These are phyloP conservation scores for Nepenthes alata DNA, from an alignment of 179 eudicot species.

Conservation along the genomic window DNA sequence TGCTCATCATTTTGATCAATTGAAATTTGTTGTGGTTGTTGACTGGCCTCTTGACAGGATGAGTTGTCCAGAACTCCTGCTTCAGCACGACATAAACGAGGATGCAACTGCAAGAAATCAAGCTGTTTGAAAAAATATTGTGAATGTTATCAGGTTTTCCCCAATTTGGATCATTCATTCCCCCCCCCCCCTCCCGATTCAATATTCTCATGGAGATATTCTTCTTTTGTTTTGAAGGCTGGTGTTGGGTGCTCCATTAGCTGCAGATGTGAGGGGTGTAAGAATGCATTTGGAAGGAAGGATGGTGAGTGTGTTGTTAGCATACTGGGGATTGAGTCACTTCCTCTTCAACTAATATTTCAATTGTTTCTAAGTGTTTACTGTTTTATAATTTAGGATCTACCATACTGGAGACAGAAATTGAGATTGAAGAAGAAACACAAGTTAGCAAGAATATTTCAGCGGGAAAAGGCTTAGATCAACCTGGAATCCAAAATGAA, in stretches of 20 bases:
- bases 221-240: constrained; percentile 33
- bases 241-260: constrained; percentile 94
- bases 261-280: constrained; percentile 97
- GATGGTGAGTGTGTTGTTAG: constrained; percentile 55
- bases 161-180: constrained; percentile 6
- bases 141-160: constrained; percentile 89
- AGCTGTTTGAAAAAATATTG: constrained; percentile 89
- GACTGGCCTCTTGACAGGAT: constrained; percentile 31
- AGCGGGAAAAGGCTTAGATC: constrained; percentile 21
- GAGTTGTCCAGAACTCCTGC: constrained; percentile 80
- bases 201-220: constrained; percentile 7
- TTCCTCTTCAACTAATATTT: background rate
- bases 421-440: constrained; percentile 43
- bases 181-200: background rate
- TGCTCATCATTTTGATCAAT: constrained; percentile 1
- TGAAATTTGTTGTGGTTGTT: background rate
- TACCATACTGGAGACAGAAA: constrained; percentile 27
- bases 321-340: background rate
- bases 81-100: constrained; percentile 93
- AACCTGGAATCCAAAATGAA: constrained; percentile 19
- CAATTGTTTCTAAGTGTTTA: background rate
- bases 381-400: constrained; percentile 23
- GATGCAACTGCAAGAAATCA: constrained; percentile 97
- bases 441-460: constrained; percentile 24
- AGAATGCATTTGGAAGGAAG: constrained; percentile 88